Percentiles rank a stretch among this genome's conserved stretches.
Conservation (phyloP, 2,329 filamentous ascomycete species). For the Purpureocillium lavendulum region DNA sequence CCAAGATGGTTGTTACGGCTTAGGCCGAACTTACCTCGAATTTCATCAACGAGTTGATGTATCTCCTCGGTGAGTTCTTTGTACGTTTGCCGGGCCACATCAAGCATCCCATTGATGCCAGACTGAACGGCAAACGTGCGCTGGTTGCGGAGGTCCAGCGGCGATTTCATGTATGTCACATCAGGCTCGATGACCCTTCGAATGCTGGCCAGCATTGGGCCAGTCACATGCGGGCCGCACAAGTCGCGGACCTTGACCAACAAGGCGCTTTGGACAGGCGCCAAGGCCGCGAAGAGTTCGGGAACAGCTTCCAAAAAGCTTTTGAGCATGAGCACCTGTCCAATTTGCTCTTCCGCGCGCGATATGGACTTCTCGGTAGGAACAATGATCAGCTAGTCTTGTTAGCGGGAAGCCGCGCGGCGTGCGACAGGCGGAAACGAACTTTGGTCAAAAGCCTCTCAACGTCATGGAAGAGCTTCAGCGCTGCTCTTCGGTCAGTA, state of each 20-base stretch:
- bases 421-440: not conserved
- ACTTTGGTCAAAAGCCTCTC: slow-evolving; percentile 75
- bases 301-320: slow-evolving; percentile 64
- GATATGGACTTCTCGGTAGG: slow-evolving; percentile 57
- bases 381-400: slow-evolving; percentile 62
- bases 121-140: slow-evolving; percentile 83
- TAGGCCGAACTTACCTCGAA: slow-evolving; percentile 45
- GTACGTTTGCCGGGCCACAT: slow-evolving; percentile 82
- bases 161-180: slow-evolving; percentile 66
- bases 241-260: slow-evolving; percentile 60
- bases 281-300: slow-evolving; percentile 59
- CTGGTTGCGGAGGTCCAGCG: slow-evolving; percentile 83
- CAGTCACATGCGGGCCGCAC: slow-evolving; percentile 56
- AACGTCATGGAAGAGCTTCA: slow-evolving; percentile 68
- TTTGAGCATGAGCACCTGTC: slow-evolving; percentile 81
- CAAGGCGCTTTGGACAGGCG: slow-evolving; percentile 53
- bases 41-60: slow-evolving; percentile 57
- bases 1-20: too few relatives aligned
- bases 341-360: slow-evolving; percentile 72
- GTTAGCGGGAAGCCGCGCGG: not conserved
- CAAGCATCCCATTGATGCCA: slow-evolving; percentile 75
- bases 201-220: slow-evolving; percentile 56
- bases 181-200: slow-evolving; percentile 68
- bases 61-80: slow-evolving; percentile 80
- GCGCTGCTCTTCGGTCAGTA: slow-evolving; percentile 34